Conservation (phyloP, 2,329 filamentous ascomycete species). For the Paraphoma chrysanthemicola region DNA sequence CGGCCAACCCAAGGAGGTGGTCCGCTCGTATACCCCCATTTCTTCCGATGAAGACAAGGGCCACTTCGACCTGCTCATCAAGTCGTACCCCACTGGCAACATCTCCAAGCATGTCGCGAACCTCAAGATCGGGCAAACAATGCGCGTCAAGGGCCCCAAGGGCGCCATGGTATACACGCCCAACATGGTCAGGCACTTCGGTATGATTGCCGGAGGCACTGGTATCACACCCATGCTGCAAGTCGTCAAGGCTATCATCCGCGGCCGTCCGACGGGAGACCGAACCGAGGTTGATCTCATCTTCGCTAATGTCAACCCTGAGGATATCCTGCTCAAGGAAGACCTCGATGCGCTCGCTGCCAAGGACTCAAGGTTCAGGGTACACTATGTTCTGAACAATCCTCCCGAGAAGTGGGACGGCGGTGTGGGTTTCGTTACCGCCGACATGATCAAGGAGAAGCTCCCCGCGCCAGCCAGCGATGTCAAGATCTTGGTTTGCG, state of each 20-base stretch:
- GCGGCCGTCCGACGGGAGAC: slow-evolving; percentile 77
- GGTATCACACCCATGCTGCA: slow-evolving; percentile 99
- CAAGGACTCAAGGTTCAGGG: slow-evolving; percentile 80
- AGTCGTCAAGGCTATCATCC: slow-evolving; percentile 87
- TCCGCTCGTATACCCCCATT: slow-evolving; percentile 52
- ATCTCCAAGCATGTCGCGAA: slow-evolving; percentile 92
- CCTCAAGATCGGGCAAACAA: slow-evolving; percentile 77
- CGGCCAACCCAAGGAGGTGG: slow-evolving; percentile 51
- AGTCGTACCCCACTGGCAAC: slow-evolving; percentile 96
- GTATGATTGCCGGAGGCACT: slow-evolving; percentile 97
- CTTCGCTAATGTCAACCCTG: slow-evolving; percentile 92
- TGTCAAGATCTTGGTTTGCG: slow-evolving; percentile 93
- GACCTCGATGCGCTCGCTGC: slow-evolving; percentile 81
- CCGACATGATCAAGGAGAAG: slow-evolving; percentile 90
- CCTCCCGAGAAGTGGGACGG: slow-evolving; percentile 91
- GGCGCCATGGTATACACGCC: slow-evolving; percentile 97
- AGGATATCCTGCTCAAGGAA: slow-evolving; percentile 93
- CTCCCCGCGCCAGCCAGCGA: slow-evolving; percentile 84
- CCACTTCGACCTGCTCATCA: slow-evolving; percentile 96
- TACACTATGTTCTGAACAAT: slow-evolving; percentile 97
- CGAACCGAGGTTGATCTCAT: slow-evolving; percentile 86
- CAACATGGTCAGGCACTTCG: slow-evolving; percentile 95
- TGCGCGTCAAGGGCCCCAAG: slow-evolving; percentile 93
- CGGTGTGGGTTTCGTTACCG: slow-evolving; percentile 91
- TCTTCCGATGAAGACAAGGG: slow-evolving; percentile 65